Evolutionary conservation across 805 yeast genomes (phyloP).

Genomic region (Ogataea methylovora): DNA sequence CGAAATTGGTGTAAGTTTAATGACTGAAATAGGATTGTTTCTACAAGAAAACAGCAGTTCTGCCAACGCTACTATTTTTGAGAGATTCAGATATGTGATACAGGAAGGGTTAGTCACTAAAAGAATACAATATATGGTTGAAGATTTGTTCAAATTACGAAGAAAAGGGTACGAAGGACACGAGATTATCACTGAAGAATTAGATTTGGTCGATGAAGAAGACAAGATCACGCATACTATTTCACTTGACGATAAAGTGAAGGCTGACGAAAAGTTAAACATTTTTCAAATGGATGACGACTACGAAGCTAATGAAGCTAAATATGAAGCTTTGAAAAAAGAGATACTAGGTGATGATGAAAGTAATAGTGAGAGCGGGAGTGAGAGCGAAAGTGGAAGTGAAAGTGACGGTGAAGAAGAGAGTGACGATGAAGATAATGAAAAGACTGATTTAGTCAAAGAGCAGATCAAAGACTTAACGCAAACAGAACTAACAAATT

Average conservation of each 20-base stretch:
- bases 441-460: constrained; percentile 12
- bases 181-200: constrained; percentile 33
- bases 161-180: constrained; percentile 29
- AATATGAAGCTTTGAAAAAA: constrained; percentile 33
- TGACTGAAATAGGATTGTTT: constrained; percentile 45
- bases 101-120: constrained; percentile 43
- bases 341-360: constrained; percentile 36
- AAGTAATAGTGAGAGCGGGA: constrained; percentile 9
- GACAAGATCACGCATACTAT: constrained; percentile 52
- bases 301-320: constrained; percentile 41
- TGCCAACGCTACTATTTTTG: constrained; percentile 35
- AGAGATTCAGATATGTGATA: constrained; percentile 50
- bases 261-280: constrained; percentile 39
- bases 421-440: constrained; percentile 14
- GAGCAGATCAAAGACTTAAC: constrained; percentile 57
- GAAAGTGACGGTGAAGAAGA: constrained; percentile 15
- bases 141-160: constrained; percentile 43
- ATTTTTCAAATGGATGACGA: constrained; percentile 42
- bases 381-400: constrained; percentile 11
- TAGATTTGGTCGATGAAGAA: constrained; percentile 59
- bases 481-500: constrained; percentile 50
- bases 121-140: constrained; percentile 39
- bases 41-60: constrained; percentile 34
- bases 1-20: constrained; percentile 42
- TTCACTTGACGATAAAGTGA: constrained; percentile 43